Evolutionary conservation across 768 basidiomycete species (phyloP).

Genomic region (Lactarius vividus): DNA sequence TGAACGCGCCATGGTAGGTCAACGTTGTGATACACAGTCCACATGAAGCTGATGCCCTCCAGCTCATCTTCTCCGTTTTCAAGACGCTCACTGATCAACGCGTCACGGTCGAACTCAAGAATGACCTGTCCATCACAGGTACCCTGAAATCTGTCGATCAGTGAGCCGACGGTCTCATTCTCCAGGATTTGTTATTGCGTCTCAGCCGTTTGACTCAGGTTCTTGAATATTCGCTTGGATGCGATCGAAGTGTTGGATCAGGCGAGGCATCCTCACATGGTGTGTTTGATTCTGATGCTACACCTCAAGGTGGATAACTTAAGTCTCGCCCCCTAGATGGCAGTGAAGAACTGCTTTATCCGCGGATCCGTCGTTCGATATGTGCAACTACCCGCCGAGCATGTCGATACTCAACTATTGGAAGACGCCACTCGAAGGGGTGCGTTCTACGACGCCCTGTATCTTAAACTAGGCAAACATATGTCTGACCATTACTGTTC

Average conservation of each 20-base stretch:
- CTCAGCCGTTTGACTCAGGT: conserved; percentile 44
- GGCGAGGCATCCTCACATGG: conserved; percentile 96
- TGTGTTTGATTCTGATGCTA: conserved; percentile 35
- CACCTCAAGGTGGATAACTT: not conserved
- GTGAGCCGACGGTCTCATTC: conserved; percentile 46
- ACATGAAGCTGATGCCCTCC: not conserved
- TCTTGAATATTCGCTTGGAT: conserved; percentile 94
- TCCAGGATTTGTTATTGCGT: not conserved
- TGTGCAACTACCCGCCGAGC: conserved; percentile 88
- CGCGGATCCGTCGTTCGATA: conserved; percentile 98
- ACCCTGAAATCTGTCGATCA: conserved; percentile 98
- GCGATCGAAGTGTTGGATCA: conserved; percentile 91
- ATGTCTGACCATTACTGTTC: conserved; percentile 4
- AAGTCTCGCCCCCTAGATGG: conserved; percentile 60
- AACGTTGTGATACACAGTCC: not conserved
- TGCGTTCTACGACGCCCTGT: conserved; percentile 36
- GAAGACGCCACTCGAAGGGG: conserved; percentile 98
- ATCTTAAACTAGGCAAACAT: not conserved
- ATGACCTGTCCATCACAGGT: conserved; percentile 95
- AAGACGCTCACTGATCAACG: conserved; percentile 97
- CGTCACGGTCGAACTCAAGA: conserved; percentile 97
- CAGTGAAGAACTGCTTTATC: conserved; percentile 99
- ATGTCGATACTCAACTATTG: conserved; percentile 91
- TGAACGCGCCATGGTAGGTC: conserved; percentile 19
- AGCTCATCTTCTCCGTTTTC: conserved; percentile 98